Conservation (phyloP, 495 filamentous ascomycete species). For the Glarea lozoyensis region DNA sequence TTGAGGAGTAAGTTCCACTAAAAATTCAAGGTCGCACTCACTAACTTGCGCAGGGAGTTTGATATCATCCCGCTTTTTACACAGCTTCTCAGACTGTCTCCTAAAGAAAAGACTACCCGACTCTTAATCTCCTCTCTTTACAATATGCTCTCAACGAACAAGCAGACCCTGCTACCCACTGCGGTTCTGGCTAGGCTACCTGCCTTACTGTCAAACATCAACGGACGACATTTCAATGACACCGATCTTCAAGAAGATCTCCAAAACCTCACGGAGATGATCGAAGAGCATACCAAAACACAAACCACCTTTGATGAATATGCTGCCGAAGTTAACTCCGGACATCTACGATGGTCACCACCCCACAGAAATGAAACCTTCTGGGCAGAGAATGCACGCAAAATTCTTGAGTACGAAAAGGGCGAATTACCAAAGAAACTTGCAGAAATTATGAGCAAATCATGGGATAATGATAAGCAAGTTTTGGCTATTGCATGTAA, state of each 20-base stretch:
- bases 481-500: conserved; percentile 95
- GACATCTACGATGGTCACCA: conserved; percentile 90
- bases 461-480: conserved; percentile 89
- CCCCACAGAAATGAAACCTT: conserved; percentile 85
- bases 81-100: conserved; percentile 79
- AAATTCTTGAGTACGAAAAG: conserved; percentile 77
- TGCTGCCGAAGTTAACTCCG: conserved; percentile 77
- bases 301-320: conserved; percentile 98
- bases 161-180: conserved; percentile 65
- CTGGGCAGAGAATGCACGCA: conserved; percentile 92
- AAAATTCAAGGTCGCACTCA: background rate
- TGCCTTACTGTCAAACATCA: conserved; percentile 67
- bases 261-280: conserved; percentile 58
- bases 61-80: conserved; percentile 87
- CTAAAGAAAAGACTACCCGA: conserved; percentile 96
- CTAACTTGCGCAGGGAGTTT: conserved; percentile 56
- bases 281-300: conserved; percentile 89
- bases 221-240: conserved; percentile 77
- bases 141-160: conserved; percentile 76
- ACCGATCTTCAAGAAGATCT: conserved; percentile 85
- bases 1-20: conserved; percentile 61
- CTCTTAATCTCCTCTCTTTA: conserved; percentile 80
- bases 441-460: conserved; percentile 76
- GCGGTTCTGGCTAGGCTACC: conserved; percentile 80
- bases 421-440: conserved; percentile 74